Base-by-base conservation (phyloP, 148 eudicot species). In the Polygonum maritimum region DNA sequence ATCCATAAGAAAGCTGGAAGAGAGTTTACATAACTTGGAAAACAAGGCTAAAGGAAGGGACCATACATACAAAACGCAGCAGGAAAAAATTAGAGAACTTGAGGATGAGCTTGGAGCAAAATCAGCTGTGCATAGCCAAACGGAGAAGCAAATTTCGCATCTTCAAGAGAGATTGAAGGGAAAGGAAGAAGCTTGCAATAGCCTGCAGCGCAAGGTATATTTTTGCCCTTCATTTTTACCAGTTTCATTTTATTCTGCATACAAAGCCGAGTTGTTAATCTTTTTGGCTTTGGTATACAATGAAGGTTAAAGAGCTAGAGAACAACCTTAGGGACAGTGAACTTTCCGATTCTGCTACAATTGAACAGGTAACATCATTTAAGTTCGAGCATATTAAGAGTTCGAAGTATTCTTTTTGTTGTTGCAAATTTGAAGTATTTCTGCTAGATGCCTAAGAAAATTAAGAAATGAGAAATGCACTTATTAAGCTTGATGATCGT, bases 41-140 rank as follows among this genome's bases (percentile, higher is more conserved):
- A 89, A 75, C 79, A 94, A 89, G 80, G 88, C 91, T 48, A 94
- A 84, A 85, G 89, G 92, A 74, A 94, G 89, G 81, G 97, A 94
- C 63, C 90, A 89, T 80, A 71, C 84, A 52, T 80, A 78, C 84
- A 92, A 88, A 79, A 89, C 80, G 77, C 98, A 94, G 79, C 85
- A 85, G 78, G 97, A 92, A 77, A 94, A 85, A 80, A 87, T 92
- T 48, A 86, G 84, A 78, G 97, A 94, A 71, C 87, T 94, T 4
- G 98, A 92, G 83, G 84, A 85, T 60, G 93, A 92, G 77, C 81
- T 92, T 44, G 88, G 88, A 73, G 48, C 78, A 77, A 92, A 88
- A 82, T 62, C 82, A 57, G 78, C 88, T 73, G 74, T 84, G 60
- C 82, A 88, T 21, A 78, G 78, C 77, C 97, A 89, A 73, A 78